Evolutionary conservation across 2,329 filamentous ascomycete species (phyloP).

Genomic region (Colletotrichum lini): DNA sequence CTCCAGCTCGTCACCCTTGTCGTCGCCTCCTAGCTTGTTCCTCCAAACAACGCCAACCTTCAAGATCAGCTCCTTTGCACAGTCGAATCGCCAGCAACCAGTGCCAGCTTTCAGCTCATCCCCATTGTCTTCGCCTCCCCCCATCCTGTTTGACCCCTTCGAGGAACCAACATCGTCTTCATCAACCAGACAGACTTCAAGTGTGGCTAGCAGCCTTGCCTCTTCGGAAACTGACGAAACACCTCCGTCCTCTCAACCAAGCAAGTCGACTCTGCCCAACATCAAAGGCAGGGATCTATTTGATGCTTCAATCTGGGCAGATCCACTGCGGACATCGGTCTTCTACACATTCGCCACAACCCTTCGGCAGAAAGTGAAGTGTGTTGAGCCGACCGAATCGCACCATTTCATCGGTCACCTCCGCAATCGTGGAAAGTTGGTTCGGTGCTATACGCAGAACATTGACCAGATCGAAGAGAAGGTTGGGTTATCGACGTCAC

Average conservation of each 20-base stretch:
- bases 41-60: slow-evolving; percentile 15
- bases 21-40: slow-evolving; percentile 49
- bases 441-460: slow-evolving; percentile 82
- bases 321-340: slow-evolving; percentile 76
- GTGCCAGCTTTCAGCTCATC: slow-evolving; percentile 59
- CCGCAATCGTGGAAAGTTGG: slow-evolving; percentile 76
- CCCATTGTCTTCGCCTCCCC: slow-evolving; percentile 71
- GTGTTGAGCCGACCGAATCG: slow-evolving; percentile 74
- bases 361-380: slow-evolving; percentile 73
- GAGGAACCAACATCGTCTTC: slow-evolving; percentile 54
- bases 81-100: slow-evolving; percentile 3
- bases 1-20: slow-evolving; percentile 54
- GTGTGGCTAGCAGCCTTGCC: slow-evolving; percentile 54
- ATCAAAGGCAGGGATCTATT: slow-evolving; percentile 81
- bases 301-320: slow-evolving; percentile 78
- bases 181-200: slow-evolving; percentile 51
- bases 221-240: slow-evolving; percentile 63
- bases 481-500: slow-evolving; percentile 75
- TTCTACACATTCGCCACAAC: slow-evolving; percentile 82
- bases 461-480: slow-evolving; percentile 82
- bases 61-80: not conserved
- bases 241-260: slow-evolving; percentile 56
- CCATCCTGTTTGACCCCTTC: slow-evolving; percentile 66
- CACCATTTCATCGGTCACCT: slow-evolving; percentile 79
- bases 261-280: slow-evolving; percentile 63